Percentiles rank a stretch among this genome's conserved stretches.
Conservation (phyloP, 1,284 basidiomycete species). For the Meira nashicola region DNA sequence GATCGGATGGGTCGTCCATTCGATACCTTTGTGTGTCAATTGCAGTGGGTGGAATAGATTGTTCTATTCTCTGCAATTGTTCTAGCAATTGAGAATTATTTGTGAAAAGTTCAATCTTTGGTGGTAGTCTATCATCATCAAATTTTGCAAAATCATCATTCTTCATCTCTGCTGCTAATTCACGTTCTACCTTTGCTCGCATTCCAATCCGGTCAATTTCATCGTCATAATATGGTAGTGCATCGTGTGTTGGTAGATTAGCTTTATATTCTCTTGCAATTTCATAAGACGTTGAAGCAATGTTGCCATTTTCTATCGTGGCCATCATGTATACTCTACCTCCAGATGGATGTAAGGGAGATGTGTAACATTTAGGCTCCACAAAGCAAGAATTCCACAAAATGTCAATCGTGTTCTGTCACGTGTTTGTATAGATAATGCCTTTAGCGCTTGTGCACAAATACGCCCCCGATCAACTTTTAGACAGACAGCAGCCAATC, state of each 20-base stretch:
- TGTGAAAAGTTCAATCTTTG: constrained; percentile 57
- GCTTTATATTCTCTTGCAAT: not conserved
- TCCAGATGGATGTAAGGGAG: no score
- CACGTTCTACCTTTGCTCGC: constrained; percentile 67
- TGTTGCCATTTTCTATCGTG: no score
- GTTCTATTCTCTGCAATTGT: constrained; percentile 41
- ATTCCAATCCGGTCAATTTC: constrained; percentile 75
- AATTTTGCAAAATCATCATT: constrained; percentile 55
- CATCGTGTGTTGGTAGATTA: constrained; percentile 58
- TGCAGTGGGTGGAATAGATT: constrained; percentile 62
- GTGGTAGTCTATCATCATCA: constrained; percentile 69
- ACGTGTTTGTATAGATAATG: no score
- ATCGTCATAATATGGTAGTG: constrained; percentile 89
- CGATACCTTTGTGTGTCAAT: constrained; percentile 75
- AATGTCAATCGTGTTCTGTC: no score
- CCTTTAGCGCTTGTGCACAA: no score
- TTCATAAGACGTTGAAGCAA: no score
- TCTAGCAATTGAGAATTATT: constrained; percentile 47
- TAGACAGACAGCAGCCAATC: no score
- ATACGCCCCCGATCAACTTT: no score
- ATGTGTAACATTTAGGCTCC: no score
- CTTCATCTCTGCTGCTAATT: constrained; percentile 64
- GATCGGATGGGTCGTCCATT: constrained; percentile 66
- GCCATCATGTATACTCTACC: no score
- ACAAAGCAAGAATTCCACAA: no score